Conservation (phyloP, 2,329 filamentous ascomycete species). For the Daldinia sp. region DNA sequence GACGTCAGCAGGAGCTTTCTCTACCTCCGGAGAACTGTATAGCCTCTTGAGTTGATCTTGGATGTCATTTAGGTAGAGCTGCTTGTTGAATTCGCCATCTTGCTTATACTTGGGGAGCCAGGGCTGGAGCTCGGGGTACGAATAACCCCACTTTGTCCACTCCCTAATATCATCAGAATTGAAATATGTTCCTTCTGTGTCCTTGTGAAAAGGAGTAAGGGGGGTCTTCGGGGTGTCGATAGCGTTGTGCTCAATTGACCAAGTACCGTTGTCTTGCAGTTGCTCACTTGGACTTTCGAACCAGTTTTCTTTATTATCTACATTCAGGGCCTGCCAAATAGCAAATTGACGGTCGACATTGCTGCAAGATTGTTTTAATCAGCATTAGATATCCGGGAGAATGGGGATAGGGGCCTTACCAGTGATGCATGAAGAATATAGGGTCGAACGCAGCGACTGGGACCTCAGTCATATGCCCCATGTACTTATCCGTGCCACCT, state of each 20-base stretch:
- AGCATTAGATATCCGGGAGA: neutral
- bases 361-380: neutral
- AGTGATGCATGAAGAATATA: conserved; percentile 19
- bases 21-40: neutral
- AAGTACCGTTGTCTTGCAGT: neutral
- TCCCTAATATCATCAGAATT: conserved; percentile 5
- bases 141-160: conserved; percentile 5
- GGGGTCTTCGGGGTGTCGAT: neutral
- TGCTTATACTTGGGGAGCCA: neutral
- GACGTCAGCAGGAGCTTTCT: neutral
- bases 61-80: conserved; percentile 1
- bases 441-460: conserved; percentile 24
- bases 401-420: neutral
- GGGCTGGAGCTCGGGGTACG: conserved; percentile 14
- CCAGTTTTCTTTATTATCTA: neutral
- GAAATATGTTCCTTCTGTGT: conserved; percentile 1
- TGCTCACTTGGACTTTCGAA: neutral
- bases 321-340: conserved; percentile 21
- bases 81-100: conserved; percentile 4
- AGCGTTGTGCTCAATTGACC: neutral
- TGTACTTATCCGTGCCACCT: neutral
- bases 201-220: conserved; percentile 13
- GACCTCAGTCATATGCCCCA: conserved; percentile 22
- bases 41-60: neutral
- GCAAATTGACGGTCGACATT: conserved; percentile 19